A percentile compares a stretch with the other conserved stretches of the same genome.
These are phyloP conservation scores for Calendula officinalis DNA, from an alignment of 129 eudicot genomes.

Conservation along the genomic window DNA sequence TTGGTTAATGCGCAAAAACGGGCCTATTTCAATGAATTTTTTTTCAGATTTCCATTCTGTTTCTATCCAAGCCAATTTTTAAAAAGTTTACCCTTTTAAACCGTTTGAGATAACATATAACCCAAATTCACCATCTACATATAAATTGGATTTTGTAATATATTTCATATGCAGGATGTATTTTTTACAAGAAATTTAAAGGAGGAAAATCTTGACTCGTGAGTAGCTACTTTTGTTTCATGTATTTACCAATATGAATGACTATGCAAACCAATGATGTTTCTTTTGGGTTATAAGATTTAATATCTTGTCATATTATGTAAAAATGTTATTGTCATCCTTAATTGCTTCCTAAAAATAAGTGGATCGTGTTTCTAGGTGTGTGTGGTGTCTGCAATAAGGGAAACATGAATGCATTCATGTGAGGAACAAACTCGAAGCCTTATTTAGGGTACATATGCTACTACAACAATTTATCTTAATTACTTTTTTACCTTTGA, in stretches of 20 bases:
- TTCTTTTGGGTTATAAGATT: too few species aligned
- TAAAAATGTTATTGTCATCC: too few species aligned
- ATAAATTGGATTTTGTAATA: too few species aligned
- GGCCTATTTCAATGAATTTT: too few species aligned
- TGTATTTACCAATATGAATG: background rate
- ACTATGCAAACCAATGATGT: too few species aligned
- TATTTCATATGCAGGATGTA: background rate
- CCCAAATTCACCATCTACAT: too few species aligned
- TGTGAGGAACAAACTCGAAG: conserved; percentile 74
- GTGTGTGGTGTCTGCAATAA: conserved; percentile 59
- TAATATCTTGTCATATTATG: background rate
- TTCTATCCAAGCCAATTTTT: too few species aligned
- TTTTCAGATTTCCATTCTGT: too few species aligned
- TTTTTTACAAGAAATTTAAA: background rate
- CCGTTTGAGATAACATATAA: too few species aligned
- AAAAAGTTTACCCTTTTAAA: too few species aligned
- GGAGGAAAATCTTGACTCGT: conserved; percentile 54
- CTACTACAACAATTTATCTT: conserved; percentile 11
- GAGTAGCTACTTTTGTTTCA: conserved; percentile 18
- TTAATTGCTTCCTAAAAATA: background rate
- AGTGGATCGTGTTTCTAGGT: conserved; percentile 35
- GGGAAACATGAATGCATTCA: conserved; percentile 63
- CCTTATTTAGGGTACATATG: conserved; percentile 50
- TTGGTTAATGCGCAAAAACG: too few species aligned
- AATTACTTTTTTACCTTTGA: too few species aligned